These are phyloP conservation scores for Ormosia emarginata DNA, from an alignment of 306 rosid species.

Conservation along the genomic window DNA sequence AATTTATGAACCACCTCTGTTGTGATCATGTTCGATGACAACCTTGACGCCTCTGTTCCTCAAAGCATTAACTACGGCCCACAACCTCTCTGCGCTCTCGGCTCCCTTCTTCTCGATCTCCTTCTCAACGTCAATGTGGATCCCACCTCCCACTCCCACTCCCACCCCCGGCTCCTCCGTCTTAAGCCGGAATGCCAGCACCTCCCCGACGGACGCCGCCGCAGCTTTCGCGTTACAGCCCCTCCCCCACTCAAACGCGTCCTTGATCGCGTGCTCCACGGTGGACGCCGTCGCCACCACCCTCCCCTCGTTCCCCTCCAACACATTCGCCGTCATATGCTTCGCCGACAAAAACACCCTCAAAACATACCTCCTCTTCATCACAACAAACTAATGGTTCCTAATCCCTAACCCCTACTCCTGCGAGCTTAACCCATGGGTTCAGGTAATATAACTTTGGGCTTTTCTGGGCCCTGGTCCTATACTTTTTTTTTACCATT, in stretches of 20 bases:
- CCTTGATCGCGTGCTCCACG: constrained; percentile 35
- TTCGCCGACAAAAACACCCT: constrained; percentile 35
- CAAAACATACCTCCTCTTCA: constrained; percentile 29
- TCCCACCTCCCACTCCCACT: constrained; percentile 27
- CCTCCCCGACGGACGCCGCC: constrained; percentile 36
- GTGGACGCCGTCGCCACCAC: constrained; percentile 42
- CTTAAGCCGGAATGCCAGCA: constrained; percentile 49
- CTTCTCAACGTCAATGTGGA: constrained; percentile 41
- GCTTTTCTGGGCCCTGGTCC: not conserved
- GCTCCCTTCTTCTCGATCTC: constrained; percentile 48
- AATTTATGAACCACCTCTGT: not conserved
- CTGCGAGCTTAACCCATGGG: not conserved
- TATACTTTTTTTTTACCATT: not conserved
- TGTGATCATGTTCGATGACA: not conserved
- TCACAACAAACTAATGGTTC: not conserved
- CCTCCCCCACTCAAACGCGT: constrained; percentile 38
- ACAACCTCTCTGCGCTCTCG: not conserved
- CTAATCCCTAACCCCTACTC: not conserved
- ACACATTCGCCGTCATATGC: constrained; percentile 50
- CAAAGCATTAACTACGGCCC: constrained; percentile 36
- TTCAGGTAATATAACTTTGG: not conserved
- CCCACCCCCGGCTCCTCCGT: constrained; percentile 36
- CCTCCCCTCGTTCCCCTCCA: constrained; percentile 22
- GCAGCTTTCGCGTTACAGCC: constrained; percentile 15
- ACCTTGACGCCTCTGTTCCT: constrained; percentile 39